Percentiles rank a stretch among this genome's conserved stretches.
phyloP scores from a whole-genome alignment of 805 yeast genomes.

The Lachancea mirantina region DNA sequence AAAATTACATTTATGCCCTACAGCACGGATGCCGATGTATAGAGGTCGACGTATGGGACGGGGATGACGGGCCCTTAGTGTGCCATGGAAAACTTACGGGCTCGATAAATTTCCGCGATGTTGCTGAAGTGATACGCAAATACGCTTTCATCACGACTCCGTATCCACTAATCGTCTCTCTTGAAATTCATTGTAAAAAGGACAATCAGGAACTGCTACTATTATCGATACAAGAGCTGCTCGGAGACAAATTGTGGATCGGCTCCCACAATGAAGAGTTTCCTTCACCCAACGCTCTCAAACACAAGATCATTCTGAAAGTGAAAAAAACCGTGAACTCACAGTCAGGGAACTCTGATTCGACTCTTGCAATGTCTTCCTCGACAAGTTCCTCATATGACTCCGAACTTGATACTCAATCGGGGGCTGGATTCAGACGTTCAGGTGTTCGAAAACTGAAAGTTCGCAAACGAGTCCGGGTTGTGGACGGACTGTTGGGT shows the following conservation, averaged over 20 bases:
- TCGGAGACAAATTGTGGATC: slow-evolving; percentile 51
- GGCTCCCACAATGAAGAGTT: slow-evolving; percentile 28
- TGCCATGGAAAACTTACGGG: slow-evolving; percentile 87
- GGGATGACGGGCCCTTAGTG: slow-evolving; percentile 71
- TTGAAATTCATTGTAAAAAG: slow-evolving; percentile 73
- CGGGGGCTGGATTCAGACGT: slow-evolving; percentile 2
- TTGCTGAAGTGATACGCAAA: slow-evolving; percentile 64
- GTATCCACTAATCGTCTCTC: slow-evolving; percentile 75
- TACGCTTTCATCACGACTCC: slow-evolving; percentile 87
- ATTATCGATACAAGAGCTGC: slow-evolving; percentile 42
- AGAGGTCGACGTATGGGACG: slow-evolving; percentile 97
- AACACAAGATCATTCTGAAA: slow-evolving; percentile 67
- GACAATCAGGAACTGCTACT: slow-evolving; percentile 60
- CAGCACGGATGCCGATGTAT: slow-evolving; percentile 91
- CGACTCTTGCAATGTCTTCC: slow-evolving; percentile 19
- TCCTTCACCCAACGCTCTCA: slow-evolving; percentile 71
- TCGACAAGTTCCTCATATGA: slow-evolving; percentile 31
- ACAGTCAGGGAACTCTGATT: not conserved
- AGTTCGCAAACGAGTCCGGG: slow-evolving; percentile 19
- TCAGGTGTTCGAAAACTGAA: slow-evolving; percentile 28
- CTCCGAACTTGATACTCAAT: slow-evolving; percentile 23
- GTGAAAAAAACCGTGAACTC: slow-evolving; percentile 49
- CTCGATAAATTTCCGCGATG: slow-evolving; percentile 61
- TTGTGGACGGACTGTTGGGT: slow-evolving; percentile 19
- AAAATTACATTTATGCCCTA: slow-evolving; percentile 77